A percentile compares a stretch with the other conserved stretches of the same genome.
Evolutionary conservation across 768 basidiomycete genomes (phyloP).

Genomic region (Rubroboletus satanas): DNA sequence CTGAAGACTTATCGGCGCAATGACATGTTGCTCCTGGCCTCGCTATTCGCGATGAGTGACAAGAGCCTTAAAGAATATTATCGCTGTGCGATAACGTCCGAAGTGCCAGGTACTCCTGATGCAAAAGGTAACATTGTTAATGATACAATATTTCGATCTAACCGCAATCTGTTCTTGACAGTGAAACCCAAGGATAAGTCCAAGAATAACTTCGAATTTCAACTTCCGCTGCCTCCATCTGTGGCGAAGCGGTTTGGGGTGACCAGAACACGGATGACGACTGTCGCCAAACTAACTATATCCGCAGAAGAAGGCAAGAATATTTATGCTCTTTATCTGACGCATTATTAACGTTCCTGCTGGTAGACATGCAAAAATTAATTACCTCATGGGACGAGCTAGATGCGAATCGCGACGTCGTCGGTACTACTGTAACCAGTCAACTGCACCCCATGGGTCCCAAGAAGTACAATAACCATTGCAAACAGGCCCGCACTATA

Average conservation of each 20-base stretch:
- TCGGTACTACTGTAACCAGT: neutral
- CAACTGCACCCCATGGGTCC: neutral
- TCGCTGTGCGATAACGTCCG: neutral
- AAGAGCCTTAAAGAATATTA: neutral
- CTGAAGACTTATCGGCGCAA: constrained; percentile 11
- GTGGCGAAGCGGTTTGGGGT: neutral
- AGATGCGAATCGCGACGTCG: too few species aligned
- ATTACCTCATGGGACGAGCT: neutral
- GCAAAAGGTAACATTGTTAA: neutral
- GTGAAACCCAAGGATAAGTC: neutral
- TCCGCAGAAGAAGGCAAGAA: neutral
- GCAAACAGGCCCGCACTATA: constrained; percentile 7
- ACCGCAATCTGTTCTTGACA: neutral
- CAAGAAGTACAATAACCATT: neutral
- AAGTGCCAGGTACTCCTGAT: neutral
- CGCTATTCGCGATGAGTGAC: constrained; percentile 2
- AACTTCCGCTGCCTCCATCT: neutral
- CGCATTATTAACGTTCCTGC: neutral
- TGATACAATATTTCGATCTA: neutral
- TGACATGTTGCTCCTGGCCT: constrained; percentile 14
- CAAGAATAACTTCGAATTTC: neutral
- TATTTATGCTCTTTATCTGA: neutral
- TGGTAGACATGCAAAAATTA: neutral
- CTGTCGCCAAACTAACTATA: neutral
- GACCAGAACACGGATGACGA: neutral